phyloP scores from a whole-genome alignment of 768 basidiomycete species.

The Kwoniella europaea region DNA sequence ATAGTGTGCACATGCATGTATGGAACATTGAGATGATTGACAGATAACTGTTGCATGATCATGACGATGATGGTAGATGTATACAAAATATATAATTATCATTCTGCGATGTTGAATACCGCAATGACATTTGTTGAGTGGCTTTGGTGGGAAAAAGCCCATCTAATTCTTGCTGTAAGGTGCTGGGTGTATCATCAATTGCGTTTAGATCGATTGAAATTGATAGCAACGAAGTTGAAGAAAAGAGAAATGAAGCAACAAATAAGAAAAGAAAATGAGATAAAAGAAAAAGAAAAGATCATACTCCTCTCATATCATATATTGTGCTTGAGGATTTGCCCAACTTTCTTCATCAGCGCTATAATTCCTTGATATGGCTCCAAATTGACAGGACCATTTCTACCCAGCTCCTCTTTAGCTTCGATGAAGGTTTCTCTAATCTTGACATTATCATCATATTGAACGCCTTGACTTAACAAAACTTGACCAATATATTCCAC shows the following conservation, averaged over 20 bases:
- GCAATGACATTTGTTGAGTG: neutral
- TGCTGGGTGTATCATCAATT: neutral
- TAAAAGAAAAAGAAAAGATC: neutral
- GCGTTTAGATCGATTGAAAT: neutral
- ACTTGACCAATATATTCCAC: conserved; percentile 29
- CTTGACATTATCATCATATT: neutral
- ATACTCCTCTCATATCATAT: neutral
- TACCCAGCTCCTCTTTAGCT: neutral
- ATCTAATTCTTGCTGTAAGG: neutral
- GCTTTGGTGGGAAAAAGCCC: neutral
- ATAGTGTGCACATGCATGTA: too few species aligned
- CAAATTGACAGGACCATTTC: neutral
- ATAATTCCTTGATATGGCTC: neutral
- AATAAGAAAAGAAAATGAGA: neutral
- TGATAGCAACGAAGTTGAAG: neutral
- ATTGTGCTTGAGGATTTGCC: neutral
- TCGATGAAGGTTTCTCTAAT: neutral
- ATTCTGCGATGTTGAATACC: neutral
- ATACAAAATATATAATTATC: neutral
- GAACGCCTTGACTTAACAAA: neutral
- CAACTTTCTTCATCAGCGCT: neutral
- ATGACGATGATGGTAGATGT: neutral
- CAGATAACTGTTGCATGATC: neutral
- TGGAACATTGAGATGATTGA: too few species aligned
- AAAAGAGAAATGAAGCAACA: neutral